Evolutionary conservation across 208 protist genomes (phyloP), one percentile per base, ranked within the genome.

Genomic region (Herpetomonas samuelpessoai): DNA sequence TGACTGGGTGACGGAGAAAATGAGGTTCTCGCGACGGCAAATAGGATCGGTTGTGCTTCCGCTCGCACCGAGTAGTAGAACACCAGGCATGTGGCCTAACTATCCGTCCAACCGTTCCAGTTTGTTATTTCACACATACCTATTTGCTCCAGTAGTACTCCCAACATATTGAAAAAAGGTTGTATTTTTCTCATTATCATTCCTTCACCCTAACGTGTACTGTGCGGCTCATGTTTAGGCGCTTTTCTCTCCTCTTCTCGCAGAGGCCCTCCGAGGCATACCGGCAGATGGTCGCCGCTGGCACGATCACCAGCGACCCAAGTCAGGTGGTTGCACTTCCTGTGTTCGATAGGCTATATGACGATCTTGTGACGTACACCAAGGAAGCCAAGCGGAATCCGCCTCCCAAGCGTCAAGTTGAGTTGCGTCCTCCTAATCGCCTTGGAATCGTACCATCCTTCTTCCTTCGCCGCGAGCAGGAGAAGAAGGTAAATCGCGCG

Each of bases 381-480:
- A 62, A 76, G 26, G 71, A 81, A 3, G 65, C 47, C 28, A 80
- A 71, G 31, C 25, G 38, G 16, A 72, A 68, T 2, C 57, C 61
- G 18, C 65, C 67, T 1, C 83, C 80, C 16, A 74, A 73, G 58
- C 71, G 88, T 18, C 70, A 69, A 27, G 74, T 91, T 14, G 83
- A 95, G 55, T 57, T 95, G 35, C 76, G 78, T 1, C 88, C 88
- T 3, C 88, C 85, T 0, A 95, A 91, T 68, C 79, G 85, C n/a
- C 65, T 90, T 18, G 88, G 88, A 45, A 72, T 95, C 29, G 74
- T 90, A 2, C 85, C 85, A 0, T 86, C 75, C 18, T 89, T 91
- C 76, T 92, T 91, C 57, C 45, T 87, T 44, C 76, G 81, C 0
- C 80, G 81, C 25, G 68, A 88, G 29, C 80, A 95, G 48, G 81